Percentiles rank a stretch among this genome's conserved stretches.
These are phyloP conservation scores for Nevesoporus exiguus DNA, from an alignment of 768 basidiomycete genomes.

Conservation along the genomic window DNA sequence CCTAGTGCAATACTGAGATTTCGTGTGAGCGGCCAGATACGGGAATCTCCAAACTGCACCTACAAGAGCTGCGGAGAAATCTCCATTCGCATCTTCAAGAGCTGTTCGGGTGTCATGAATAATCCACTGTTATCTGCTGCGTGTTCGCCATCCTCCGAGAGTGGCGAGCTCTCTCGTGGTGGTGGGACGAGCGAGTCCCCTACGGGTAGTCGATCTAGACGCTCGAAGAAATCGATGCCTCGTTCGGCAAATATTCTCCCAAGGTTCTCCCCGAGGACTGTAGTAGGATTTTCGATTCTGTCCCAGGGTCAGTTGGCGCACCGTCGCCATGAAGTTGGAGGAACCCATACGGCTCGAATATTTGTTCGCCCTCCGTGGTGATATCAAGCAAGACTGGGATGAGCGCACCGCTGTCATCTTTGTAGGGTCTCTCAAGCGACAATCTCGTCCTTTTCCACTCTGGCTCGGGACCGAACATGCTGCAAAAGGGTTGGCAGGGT, in stretches of 20 bases:
- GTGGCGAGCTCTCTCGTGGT: slow-evolving; percentile 24
- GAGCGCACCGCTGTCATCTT: slow-evolving; percentile 64
- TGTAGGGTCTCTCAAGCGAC: slow-evolving; percentile 77
- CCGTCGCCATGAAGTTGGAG: background rate
- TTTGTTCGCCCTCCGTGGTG: slow-evolving; percentile 59
- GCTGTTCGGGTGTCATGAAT: slow-evolving; percentile 69
- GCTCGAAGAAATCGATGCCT: slow-evolving; percentile 73
- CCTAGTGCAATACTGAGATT: slow-evolving; percentile 62
- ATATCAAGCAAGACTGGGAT: slow-evolving; percentile 70
- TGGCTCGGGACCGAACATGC: slow-evolving; percentile 31
- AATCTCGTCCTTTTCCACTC: slow-evolving; percentile 60
- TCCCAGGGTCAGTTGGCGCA: slow-evolving; percentile 17
- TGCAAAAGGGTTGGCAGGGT: background rate
- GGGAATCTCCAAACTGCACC: slow-evolving; percentile 30
- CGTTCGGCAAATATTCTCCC: slow-evolving; percentile 70
- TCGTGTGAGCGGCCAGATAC: slow-evolving; percentile 13
- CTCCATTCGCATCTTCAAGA: slow-evolving; percentile 70
- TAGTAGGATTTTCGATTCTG: slow-evolving; percentile 55
- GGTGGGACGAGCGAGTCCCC: slow-evolving; percentile 24
- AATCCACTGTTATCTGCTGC: slow-evolving; percentile 31
- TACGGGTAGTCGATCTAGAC: slow-evolving; percentile 30
- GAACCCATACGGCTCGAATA: slow-evolving; percentile 66
- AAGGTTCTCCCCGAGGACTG: slow-evolving; percentile 61
- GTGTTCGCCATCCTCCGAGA: slow-evolving; percentile 27
- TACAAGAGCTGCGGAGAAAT: slow-evolving; percentile 71